A percentile compares a stretch with the other conserved stretches of the same genome.
These are phyloP conservation scores for Boechera stricta DNA, from an alignment of 345 rosid genomes.

Conservation along the genomic window DNA sequence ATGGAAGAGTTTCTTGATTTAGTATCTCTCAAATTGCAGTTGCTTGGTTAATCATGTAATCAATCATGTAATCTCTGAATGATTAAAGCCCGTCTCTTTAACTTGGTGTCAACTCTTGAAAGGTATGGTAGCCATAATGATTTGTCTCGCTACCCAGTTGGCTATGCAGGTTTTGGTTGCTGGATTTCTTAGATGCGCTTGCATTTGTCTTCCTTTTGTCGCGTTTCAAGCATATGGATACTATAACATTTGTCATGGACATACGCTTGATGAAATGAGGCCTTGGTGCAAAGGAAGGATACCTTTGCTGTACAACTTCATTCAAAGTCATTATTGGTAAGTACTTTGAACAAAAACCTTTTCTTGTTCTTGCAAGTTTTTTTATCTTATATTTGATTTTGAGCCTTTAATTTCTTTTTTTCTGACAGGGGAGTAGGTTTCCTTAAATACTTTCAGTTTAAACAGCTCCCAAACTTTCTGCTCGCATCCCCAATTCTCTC, in stretches of 20 bases:
- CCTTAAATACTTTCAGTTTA: constrained; percentile 79
- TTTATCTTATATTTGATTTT: constrained; percentile 11
- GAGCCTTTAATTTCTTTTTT: constrained; percentile 22
- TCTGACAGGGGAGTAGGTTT: constrained; percentile 86
- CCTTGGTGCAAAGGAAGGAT: constrained; percentile 90
- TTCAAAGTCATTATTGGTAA: constrained; percentile 93
- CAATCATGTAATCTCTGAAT: constrained; percentile 6
- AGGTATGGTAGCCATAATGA: not conserved
- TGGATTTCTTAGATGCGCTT: constrained; percentile 65
- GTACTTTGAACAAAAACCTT: constrained; percentile 13
- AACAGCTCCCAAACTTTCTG: constrained; percentile 94
- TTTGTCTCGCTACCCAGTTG: constrained; percentile 52
- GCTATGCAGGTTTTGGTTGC: constrained; percentile 58
- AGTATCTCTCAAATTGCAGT: not conserved
- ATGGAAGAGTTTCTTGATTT: constrained; percentile 3
- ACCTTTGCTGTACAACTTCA: constrained; percentile 79
- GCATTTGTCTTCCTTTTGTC: constrained; percentile 72
- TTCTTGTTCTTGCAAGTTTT: constrained; percentile 25
- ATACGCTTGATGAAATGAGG: constrained; percentile 55
- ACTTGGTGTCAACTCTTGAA: not conserved
- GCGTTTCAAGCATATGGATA: constrained; percentile 88
- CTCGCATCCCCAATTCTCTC: constrained; percentile 90
- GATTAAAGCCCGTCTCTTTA: not conserved
- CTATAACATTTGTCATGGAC: constrained; percentile 71
- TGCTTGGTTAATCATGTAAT: constrained; percentile 9